Evolutionary conservation across 306 rosid species (phyloP).

Genomic region (Vigna reflexopilosa): DNA sequence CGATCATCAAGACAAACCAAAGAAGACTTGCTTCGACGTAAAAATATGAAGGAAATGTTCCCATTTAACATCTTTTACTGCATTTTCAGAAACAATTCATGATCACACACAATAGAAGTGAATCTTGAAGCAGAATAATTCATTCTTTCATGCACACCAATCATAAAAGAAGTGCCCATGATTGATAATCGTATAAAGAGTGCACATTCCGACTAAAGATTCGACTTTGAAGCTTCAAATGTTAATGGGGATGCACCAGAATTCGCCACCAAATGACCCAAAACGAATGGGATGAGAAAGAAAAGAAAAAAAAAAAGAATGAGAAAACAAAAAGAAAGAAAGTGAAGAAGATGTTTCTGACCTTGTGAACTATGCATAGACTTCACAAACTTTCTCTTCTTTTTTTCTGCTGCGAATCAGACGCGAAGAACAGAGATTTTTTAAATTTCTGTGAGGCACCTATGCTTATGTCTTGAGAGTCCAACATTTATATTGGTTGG

Average conservation of each 20-base stretch:
- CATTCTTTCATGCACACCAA: neutral
- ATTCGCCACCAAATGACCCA: slow-evolving; percentile 12
- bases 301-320: neutral
- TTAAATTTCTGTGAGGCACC: slow-evolving; percentile 17
- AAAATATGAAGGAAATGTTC: neutral
- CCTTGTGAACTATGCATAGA: neutral
- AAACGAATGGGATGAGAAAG: neutral
- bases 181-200: slow-evolving; percentile 30
- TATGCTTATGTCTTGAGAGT: neutral
- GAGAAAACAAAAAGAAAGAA: neutral
- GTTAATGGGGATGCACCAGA: neutral
- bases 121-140: neutral
- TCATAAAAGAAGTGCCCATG: slow-evolving; percentile 24
- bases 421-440: slow-evolving; percentile 8
- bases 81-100: neutral
- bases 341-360: neutral
- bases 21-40: neutral
- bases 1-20: neutral
- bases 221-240: neutral
- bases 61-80: neutral
- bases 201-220: slow-evolving; percentile 24
- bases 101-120: slow-evolving; percentile 1
- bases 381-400: too few relatives aligned
- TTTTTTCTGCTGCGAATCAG: neutral
- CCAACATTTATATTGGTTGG: neutral